These are phyloP conservation scores for Elsinoe australis DNA, from an alignment of 2,329 filamentous ascomycete genomes.

Conservation along the genomic window DNA sequence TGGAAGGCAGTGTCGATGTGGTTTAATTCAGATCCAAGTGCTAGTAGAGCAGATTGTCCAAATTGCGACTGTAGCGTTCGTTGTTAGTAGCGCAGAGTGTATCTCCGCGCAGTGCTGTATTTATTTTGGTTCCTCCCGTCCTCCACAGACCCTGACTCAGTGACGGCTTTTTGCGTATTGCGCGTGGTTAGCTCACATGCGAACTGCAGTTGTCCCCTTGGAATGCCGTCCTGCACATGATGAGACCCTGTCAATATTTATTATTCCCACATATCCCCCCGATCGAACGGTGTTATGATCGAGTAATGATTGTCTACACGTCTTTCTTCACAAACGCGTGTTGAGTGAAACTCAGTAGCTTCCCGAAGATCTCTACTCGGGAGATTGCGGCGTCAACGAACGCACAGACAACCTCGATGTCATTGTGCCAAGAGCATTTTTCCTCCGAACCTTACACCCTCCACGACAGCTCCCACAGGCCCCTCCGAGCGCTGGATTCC, in stretches of 20 bases:
- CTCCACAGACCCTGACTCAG: background rate
- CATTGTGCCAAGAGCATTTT: background rate
- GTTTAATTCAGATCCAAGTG: too few species aligned
- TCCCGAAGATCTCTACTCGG: too few species aligned
- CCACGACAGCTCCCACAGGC: background rate
- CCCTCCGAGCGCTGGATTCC: background rate
- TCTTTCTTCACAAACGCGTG: background rate
- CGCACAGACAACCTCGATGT: slow-evolving; percentile 3
- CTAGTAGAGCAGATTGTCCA: too few species aligned
- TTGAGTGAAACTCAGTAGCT: too few species aligned
- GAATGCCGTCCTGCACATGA: slow-evolving; percentile 6
- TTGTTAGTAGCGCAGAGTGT: too few species aligned
- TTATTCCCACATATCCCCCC: background rate
- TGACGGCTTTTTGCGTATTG: background rate
- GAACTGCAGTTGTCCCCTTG: slow-evolving; percentile 8
- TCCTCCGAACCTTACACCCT: background rate
- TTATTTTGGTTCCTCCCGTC: background rate
- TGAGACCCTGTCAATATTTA: background rate
- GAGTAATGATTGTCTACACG: background rate
- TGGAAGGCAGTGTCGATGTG: too few species aligned
- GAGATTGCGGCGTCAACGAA: slow-evolving; percentile 3
- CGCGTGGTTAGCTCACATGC: background rate
- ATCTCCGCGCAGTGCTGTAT: too few species aligned
- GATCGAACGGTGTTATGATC: background rate
- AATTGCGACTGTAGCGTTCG: too few species aligned